Conservation (phyloP, 805 yeast species). For the Yarrowia sp. region DNA sequence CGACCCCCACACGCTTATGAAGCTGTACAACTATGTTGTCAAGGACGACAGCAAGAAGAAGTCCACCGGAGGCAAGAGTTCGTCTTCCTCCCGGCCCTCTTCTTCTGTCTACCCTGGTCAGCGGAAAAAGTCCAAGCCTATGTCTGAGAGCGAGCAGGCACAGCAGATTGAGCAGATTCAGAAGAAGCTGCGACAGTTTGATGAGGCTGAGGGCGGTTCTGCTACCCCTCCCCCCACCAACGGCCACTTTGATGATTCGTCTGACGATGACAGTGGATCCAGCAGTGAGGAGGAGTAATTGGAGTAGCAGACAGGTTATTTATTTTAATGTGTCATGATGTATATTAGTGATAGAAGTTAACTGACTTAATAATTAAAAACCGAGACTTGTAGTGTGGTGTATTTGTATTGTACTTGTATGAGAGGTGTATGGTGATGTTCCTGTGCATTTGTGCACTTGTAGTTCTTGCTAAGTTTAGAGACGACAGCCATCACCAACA, state of each 20-base stretch:
- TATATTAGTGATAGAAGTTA: slow-evolving; percentile 24
- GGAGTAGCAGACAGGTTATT: slow-evolving; percentile 30
- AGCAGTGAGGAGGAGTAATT: slow-evolving; percentile 41
- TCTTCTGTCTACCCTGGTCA: slow-evolving; percentile 24
- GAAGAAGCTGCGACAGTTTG: slow-evolving; percentile 72
- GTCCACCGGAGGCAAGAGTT: slow-evolving; percentile 13
- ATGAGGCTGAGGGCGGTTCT: slow-evolving; percentile 38
- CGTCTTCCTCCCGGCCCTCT: slow-evolving; percentile 29
- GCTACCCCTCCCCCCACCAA: slow-evolving; percentile 33
- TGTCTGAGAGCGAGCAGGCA: slow-evolving; percentile 64
- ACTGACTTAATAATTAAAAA: neutral
- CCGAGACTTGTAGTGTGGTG: neutral
- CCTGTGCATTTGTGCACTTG: too few species aligned
- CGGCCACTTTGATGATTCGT: slow-evolving; percentile 34
- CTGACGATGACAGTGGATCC: slow-evolving; percentile 31
- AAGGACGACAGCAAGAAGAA: slow-evolving; percentile 29
- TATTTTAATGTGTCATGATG: slow-evolving; percentile 28
- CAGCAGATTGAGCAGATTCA: slow-evolving; percentile 68
- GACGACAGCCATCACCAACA: too few species aligned
- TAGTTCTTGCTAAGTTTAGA: too few species aligned
- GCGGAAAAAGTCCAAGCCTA: slow-evolving; percentile 51
- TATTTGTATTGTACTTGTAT: neutral
- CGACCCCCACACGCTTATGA: slow-evolving; percentile 77
- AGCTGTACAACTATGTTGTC: slow-evolving; percentile 80
- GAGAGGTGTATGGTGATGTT: too few species aligned